Evolutionary conservation across 768 basidiomycete species (phyloP).

Genomic region (Leucocoprinus sp.): DNA sequence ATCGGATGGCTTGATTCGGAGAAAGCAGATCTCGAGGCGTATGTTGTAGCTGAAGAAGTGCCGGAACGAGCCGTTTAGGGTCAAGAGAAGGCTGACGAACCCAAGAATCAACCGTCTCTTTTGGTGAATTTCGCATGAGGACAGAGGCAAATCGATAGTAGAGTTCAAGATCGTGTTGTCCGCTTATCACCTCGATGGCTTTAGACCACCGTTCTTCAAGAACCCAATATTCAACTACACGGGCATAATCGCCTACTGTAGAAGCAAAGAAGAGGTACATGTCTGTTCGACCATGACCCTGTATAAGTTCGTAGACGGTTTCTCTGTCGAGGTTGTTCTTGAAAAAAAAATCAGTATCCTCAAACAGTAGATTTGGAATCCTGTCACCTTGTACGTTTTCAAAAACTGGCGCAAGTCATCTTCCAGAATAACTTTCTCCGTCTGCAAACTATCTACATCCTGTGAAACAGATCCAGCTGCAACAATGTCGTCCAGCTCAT

Average conservation of each 20-base stretch:
- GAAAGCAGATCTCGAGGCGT: constrained; percentile 61
- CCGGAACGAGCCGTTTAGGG: constrained; percentile 80
- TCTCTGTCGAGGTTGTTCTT: constrained; percentile 81
- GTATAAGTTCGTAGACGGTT: constrained; percentile 89
- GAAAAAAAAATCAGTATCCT: background rate
- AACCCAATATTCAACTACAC: constrained; percentile 89
- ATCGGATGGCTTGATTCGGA: constrained; percentile 84
- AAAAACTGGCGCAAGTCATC: constrained; percentile 93
- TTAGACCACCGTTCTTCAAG: constrained; percentile 88
- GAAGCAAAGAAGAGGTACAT: constrained; percentile 88
- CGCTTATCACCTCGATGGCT: constrained; percentile 83
- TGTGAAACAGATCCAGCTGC: constrained; percentile 77
- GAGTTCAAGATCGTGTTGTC: constrained; percentile 82
- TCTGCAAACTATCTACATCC: constrained; percentile 77
- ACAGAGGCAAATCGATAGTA: constrained; percentile 92
- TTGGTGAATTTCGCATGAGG: constrained; percentile 78
- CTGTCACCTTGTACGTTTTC: constrained; percentile 80
- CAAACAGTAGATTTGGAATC: background rate
- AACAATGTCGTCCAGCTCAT: constrained; percentile 89
- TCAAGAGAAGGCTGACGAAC: constrained; percentile 74
- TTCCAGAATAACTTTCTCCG: constrained; percentile 76
- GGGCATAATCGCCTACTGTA: constrained; percentile 69
- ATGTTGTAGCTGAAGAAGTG: constrained; percentile 76
- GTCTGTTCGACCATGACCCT: constrained; percentile 87
- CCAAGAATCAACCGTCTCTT: constrained; percentile 91